Evolutionary conservation across 106 monocot genomes (phyloP).

Genomic region (Allium sativum): DNA sequence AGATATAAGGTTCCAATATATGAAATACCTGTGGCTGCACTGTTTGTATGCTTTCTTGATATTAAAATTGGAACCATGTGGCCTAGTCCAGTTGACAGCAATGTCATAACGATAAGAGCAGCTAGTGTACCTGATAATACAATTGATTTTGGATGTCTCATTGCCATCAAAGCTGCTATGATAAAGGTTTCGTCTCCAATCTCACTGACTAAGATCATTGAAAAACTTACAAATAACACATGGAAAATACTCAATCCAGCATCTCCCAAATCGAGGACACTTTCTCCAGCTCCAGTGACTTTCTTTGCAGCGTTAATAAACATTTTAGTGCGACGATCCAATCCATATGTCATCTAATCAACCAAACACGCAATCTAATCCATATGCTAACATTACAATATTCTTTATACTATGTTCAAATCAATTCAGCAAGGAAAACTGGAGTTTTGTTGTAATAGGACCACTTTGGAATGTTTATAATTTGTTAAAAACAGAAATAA

Average conservation of each 20-base stretch:
- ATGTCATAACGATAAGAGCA: slow-evolving; percentile 87
- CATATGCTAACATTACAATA: too few species aligned
- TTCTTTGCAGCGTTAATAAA: background rate
- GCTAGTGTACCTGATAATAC: slow-evolving; percentile 86
- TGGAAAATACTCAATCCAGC: background rate
- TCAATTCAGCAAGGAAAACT: too few species aligned
- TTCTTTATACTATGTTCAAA: too few species aligned
- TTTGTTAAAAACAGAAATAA: too few species aligned
- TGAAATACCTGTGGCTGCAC: slow-evolving; percentile 21
- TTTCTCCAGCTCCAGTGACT: background rate
- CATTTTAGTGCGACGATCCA: background rate
- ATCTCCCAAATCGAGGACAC: background rate
- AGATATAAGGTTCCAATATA: too few species aligned
- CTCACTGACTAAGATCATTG: slow-evolving; percentile 15
- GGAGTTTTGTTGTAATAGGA: too few species aligned
- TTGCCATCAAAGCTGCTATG: slow-evolving; percentile 92
- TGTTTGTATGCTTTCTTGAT: slow-evolving; percentile 87
- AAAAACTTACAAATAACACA: background rate
- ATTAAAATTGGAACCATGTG: slow-evolving; percentile 55
- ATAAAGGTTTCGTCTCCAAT: slow-evolving; percentile 98
- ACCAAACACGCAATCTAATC: too few species aligned
- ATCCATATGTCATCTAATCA: too few species aligned
- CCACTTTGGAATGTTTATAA: too few species aligned
- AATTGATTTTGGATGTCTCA: slow-evolving; percentile 92
- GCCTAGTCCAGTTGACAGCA: slow-evolving; percentile 95